Conservation (phyloP, 2,329 filamentous ascomycete species). For the Botrytis hyacinthi region DNA sequence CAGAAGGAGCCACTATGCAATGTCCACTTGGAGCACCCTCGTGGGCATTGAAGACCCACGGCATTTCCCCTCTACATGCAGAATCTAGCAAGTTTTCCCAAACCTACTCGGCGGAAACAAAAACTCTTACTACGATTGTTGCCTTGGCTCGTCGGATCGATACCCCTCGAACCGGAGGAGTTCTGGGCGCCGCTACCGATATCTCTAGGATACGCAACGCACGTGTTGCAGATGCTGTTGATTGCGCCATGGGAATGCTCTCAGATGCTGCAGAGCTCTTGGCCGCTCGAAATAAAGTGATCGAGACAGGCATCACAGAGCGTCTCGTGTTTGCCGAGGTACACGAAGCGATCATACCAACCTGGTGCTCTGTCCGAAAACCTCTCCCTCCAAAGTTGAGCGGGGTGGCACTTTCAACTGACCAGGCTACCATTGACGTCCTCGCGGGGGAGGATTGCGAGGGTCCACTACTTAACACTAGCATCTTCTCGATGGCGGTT, state of each 20-base stretch:
- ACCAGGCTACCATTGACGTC: background rate
- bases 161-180: conserved; percentile 1
- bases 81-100: background rate
- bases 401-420: background rate
- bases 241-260: conserved; percentile 5
- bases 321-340: background rate
- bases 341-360: background rate
- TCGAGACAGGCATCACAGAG: background rate
- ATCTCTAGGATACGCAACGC: background rate
- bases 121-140: background rate
- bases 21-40: background rate
- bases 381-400: conserved; percentile 10
- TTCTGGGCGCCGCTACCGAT: background rate
- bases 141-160: conserved; percentile 1
- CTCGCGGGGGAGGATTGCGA: background rate
- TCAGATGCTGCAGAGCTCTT: conserved; percentile 8
- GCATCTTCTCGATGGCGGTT: background rate
- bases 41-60: background rate
- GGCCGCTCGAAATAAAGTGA: background rate
- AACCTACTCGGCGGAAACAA: background rate
- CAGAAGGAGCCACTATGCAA: conserved; percentile 12
- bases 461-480: conserved; percentile 6
- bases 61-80: too few relatives aligned
- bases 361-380: background rate
- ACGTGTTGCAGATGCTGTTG: conserved; percentile 12